Evolutionary conservation across 2,329 filamentous ascomycete species (phyloP).

Genomic region (Botrytis byssoidea): DNA sequence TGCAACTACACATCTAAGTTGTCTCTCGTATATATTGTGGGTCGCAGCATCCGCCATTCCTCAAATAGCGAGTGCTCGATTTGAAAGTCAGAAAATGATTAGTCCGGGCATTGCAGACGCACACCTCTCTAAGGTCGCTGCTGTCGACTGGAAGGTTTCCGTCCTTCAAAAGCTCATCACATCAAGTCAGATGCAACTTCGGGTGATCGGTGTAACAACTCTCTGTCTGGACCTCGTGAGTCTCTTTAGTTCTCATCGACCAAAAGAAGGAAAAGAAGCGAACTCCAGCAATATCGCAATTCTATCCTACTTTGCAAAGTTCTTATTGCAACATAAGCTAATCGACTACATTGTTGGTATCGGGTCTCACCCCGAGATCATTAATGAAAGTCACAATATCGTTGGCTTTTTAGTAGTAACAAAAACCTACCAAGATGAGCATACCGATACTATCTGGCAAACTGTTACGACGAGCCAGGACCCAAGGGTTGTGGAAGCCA

Average conservation of each 20-base stretch:
- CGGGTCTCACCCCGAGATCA: slow-evolving; percentile 89
- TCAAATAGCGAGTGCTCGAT: slow-evolving; percentile 25
- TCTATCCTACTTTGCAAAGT: slow-evolving; percentile 65
- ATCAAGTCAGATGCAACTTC: slow-evolving; percentile 86
- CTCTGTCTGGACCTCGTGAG: slow-evolving; percentile 70
- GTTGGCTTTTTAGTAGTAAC: slow-evolving; percentile 84
- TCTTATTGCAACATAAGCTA: slow-evolving; percentile 67
- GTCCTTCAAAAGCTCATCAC: slow-evolving; percentile 70
- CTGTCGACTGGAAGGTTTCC: slow-evolving; percentile 62
- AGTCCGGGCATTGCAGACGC: slow-evolving; percentile 31
- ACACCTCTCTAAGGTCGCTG: slow-evolving; percentile 31
- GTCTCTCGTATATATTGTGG: slow-evolving; percentile 48
- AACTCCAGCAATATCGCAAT: slow-evolving; percentile 48
- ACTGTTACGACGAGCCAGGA: slow-evolving; percentile 80
- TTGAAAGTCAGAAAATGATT: slow-evolving; percentile 35
- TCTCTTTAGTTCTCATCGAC: slow-evolving; percentile 57
- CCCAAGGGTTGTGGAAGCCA: slow-evolving; percentile 76
- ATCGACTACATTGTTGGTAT: slow-evolving; percentile 86
- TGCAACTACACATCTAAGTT: slow-evolving; percentile 42
- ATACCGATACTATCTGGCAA: slow-evolving; percentile 82
- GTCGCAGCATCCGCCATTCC: slow-evolving; percentile 39
- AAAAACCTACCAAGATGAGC: slow-evolving; percentile 64
- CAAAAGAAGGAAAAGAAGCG: slow-evolving; percentile 40
- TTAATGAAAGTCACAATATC: slow-evolving; percentile 76
- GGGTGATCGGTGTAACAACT: slow-evolving; percentile 72